phyloP scores from a whole-genome alignment of 228 moss, liverwort and hornwort genomes.

The Sphagnum fallax region DNA sequence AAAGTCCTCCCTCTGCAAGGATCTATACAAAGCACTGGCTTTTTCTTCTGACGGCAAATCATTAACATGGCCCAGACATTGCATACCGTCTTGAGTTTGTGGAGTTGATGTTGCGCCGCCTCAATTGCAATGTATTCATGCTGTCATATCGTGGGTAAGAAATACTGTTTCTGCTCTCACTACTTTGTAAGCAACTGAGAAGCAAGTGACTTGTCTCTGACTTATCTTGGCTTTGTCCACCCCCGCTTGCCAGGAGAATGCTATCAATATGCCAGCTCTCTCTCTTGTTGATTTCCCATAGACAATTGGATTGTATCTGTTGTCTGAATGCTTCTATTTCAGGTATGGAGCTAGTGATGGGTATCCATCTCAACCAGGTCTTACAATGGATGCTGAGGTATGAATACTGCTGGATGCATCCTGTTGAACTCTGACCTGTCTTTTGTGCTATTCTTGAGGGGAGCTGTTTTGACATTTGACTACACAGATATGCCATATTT shows the following conservation, averaged over 20 bases:
- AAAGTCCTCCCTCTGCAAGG: too few relatives aligned
- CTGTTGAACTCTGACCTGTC: too few relatives aligned
- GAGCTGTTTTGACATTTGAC: too few relatives aligned
- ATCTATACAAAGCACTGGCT: too few relatives aligned
- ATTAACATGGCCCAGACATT: constrained; percentile 25
- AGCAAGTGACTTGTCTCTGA: not conserved
- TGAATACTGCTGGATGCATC: not conserved
- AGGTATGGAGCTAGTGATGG: constrained; percentile 92
- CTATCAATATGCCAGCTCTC: too few relatives aligned
- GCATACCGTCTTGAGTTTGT: constrained; percentile 88
- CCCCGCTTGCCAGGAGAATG: too few relatives aligned
- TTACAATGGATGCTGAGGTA: constrained; percentile 80
- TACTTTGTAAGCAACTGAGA: not conserved
- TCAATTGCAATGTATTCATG: constrained; percentile 90
- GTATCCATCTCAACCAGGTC: constrained; percentile 77
- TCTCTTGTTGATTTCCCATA: too few relatives aligned
- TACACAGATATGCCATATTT: too few relatives aligned
- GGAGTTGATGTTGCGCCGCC: constrained; percentile 53
- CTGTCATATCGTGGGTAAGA: constrained; percentile 91
- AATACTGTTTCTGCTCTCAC: not conserved
- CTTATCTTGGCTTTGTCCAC: not conserved
- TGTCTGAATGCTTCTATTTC: not conserved
- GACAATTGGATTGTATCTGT: too few relatives aligned
- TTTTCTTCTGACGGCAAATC: too few relatives aligned
- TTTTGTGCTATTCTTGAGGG: too few relatives aligned